phyloP scores from a whole-genome alignment of 2,329 filamentous ascomycete genomes.

The Penicillium sp. region DNA sequence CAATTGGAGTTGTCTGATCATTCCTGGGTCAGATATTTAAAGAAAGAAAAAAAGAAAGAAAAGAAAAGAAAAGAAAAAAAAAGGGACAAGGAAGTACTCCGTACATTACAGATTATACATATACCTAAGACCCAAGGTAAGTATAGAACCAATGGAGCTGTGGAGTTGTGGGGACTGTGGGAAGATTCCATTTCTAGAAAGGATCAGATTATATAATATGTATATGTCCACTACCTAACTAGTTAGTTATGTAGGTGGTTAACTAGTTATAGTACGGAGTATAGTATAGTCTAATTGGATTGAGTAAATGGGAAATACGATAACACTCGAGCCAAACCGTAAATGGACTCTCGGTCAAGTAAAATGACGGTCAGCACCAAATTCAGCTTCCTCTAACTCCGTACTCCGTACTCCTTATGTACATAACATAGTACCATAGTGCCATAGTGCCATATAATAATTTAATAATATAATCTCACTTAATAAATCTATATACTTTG shows the following conservation, averaged over 20 bases:
- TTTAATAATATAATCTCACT: too few species aligned
- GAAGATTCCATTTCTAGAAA: constrained; percentile 13
- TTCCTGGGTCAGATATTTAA: neutral
- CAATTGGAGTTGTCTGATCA: neutral
- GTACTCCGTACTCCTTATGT: neutral
- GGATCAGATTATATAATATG: neutral
- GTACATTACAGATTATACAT: neutral
- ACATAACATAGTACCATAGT: neutral
- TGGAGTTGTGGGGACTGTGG: neutral
- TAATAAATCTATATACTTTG: neutral
- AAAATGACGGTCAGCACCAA: constrained; percentile 1
- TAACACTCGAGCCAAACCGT: neutral
- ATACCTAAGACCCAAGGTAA: too few species aligned
- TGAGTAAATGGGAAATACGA: neutral
- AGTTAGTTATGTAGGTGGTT: too few species aligned
- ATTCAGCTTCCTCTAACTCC: neutral
- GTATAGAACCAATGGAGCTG: neutral
- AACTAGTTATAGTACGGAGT: too few species aligned
- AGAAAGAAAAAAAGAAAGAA: neutral
- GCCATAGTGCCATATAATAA: too few species aligned
- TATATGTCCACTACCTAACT: too few species aligned
- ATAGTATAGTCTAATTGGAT: neutral
- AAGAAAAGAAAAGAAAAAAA: neutral
- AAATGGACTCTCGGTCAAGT: constrained; percentile 20
- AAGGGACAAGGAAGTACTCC: neutral